Base-by-base conservation (phyloP, 2,329 filamentous ascomycete genomes). In the Fusarium pseudograminearum region DNA sequence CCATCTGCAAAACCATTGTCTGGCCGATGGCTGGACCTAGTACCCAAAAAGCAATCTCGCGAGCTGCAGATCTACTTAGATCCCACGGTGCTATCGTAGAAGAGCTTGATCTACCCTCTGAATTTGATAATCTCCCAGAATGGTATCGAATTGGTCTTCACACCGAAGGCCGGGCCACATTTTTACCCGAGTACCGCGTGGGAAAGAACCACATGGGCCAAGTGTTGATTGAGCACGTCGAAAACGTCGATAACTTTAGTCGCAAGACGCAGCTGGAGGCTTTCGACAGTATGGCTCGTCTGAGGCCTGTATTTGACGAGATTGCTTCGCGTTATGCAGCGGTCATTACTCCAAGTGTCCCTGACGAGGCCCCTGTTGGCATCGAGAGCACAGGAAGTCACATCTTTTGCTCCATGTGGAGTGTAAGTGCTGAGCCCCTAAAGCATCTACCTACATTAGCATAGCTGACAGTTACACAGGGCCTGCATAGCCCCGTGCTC, bases 401-500 rank as follows among this genome's bases (percentile, higher is more conserved):
- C 30, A 82, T 78, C 4, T 87, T 88, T 66, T 86, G 85, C 71
- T 74, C 76, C 28, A 82, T 83, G 5, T 87, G 85, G 86, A 87
- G 86, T 46, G 85, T 87, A 66, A 76, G 83, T 72, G 40, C 36
- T n/a, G 12, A 3, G 7, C 16, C 4, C 6, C 3, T 8, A 12
- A 14, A 31, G 2, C 11, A 18, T n/a, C 9, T 24, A 46, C 15
- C 12, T 26, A 34, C 14, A 16, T 20, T 41, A 11, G 18, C 33
- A 10, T 20, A 22, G 14, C 63, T 72, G 30, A 72, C 33, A 12
- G 15, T 30, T 4, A 3, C 28, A 40, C 8, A 82, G 79, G 80
- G 80, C 14, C 77, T 91, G 16, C 89, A 91, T 65, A 85, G 83
- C 2, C 89, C 89, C 0, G 86, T 88, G 0, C 77, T 91, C n/a